Evolutionary conservation across 163 green algal genomes (phyloP).

Genomic region (Volvox carteri): DNA sequence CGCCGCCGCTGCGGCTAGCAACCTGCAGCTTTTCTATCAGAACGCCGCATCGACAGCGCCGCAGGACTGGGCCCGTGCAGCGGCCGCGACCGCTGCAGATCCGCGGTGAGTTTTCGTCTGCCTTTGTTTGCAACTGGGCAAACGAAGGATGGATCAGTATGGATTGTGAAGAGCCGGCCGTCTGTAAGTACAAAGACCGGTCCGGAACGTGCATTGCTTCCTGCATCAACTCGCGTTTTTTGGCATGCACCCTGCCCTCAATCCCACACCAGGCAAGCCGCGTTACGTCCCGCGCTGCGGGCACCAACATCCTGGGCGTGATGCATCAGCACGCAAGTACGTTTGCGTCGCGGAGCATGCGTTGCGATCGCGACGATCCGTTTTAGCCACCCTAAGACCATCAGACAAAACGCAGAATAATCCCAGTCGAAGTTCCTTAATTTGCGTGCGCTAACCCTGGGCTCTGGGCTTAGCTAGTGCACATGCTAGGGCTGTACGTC

Average conservation of each 20-base stretch:
- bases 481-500: not conserved
- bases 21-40: conserved; percentile 57
- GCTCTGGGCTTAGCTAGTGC: no score
- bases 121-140: no score
- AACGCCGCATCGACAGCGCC: conserved; percentile 16
- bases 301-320: conserved; percentile 41
- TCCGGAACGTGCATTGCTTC: no score
- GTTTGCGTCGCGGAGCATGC: conserved; percentile 15
- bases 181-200: no score
- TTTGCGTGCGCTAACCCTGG: no score
- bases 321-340: conserved; percentile 29
- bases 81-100: conserved; percentile 13
- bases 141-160: no score
- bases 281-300: conserved; percentile 28
- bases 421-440: no score
- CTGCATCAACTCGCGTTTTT: not conserved
- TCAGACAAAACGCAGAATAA: no score
- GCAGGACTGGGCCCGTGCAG: conserved; percentile 45
- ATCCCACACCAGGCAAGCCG: conserved; percentile 43
- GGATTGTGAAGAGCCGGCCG: no score
- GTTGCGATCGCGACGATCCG: not conserved
- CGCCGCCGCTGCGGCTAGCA: conserved; percentile 21
- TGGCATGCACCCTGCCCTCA: conserved; percentile 15
- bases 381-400: no score
- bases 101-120: conserved; percentile 33